These are phyloP conservation scores for Noccaea caerulescens DNA, from an alignment of 345 rosid species.

Conservation along the genomic window DNA sequence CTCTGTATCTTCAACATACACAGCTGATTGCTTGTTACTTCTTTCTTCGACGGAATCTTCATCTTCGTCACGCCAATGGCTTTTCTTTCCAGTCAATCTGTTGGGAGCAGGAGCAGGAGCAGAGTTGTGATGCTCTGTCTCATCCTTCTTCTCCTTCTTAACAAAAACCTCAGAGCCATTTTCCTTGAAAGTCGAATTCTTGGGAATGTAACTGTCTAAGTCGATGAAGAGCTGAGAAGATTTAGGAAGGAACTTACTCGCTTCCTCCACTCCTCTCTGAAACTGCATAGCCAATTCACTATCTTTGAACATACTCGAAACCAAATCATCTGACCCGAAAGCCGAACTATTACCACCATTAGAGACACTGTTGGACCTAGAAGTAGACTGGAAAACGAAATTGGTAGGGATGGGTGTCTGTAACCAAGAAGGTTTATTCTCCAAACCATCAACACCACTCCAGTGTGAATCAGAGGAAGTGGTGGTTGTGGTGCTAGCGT, in stretches of 20 bases:
- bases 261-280: conserved; percentile 73
- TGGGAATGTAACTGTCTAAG: conserved; percentile 39
- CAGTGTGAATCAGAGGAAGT: conserved; percentile 54
- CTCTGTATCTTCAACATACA: conserved; percentile 49
- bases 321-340: conserved; percentile 36
- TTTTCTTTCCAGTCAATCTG: conserved; percentile 59
- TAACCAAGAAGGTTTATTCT: conserved; percentile 39
- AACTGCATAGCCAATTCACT: conserved; percentile 60
- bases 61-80: conserved; percentile 53
- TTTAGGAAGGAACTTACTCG: conserved; percentile 74
- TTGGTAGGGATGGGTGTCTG: conserved; percentile 48
- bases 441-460: conserved; percentile 50
- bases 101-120: conserved; percentile 32
- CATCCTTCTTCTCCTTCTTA: conserved; percentile 46
- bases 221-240: conserved; percentile 50
- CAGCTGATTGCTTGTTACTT: conserved; percentile 63
- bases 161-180: conserved; percentile 29
- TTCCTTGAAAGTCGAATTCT: not conserved
- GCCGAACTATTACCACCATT: conserved; percentile 39
- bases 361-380: conserved; percentile 36
- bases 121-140: conserved; percentile 32
- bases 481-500: conserved; percentile 44
- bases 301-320: conserved; percentile 47
- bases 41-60: conserved; percentile 55
- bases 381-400: conserved; percentile 59